Conservation (phyloP, 371 early-diverging fungal species). For the Circinella minor region DNA sequence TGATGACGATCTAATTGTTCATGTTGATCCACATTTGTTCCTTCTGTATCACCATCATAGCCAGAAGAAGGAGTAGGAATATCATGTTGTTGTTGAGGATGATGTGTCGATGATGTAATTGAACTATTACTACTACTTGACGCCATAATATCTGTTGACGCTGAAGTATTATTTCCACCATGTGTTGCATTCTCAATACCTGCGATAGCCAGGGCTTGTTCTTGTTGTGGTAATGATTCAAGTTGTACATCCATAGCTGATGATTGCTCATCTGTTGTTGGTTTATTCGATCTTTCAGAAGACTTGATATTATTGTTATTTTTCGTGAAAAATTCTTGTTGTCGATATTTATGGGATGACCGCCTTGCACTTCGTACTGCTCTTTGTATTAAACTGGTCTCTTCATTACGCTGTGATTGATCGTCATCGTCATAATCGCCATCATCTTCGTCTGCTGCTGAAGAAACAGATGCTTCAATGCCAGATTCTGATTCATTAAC, state of each 20-base stretch:
- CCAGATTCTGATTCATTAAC: slow-evolving; percentile 26
- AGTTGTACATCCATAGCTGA: neutral
- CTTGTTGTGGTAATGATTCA: slow-evolving; percentile 11
- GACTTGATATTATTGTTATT: neutral
- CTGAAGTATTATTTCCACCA: neutral
- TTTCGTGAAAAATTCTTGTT: neutral
- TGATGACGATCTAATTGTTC: slow-evolving; percentile 4
- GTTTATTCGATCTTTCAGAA: neutral
- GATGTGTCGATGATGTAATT: neutral
- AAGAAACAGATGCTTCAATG: slow-evolving; percentile 22
- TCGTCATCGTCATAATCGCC: slow-evolving; percentile 8
- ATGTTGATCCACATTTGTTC: slow-evolving; percentile 5
- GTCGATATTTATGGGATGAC: slow-evolving; percentile 5
- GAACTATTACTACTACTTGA: neutral
- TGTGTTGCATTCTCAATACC: slow-evolving; percentile 12
- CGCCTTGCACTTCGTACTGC: slow-evolving; percentile 22
- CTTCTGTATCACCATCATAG: slow-evolving; percentile 25
- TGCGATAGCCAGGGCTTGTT: slow-evolving; percentile 10
- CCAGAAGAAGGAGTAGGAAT: slow-evolving; percentile 28
- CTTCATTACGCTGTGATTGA: neutral
- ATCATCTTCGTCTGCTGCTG: slow-evolving; percentile 17
- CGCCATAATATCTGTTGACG: neutral
- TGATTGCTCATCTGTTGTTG: neutral
- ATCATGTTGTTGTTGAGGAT: slow-evolving; percentile 5
- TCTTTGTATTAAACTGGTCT: slow-evolving; percentile 10